Percentiles rank a stretch among this genome's conserved stretches.
These are phyloP conservation scores for Solanum chmielewskii DNA, from an alignment of 257 asterid genomes.

Conservation along the genomic window DNA sequence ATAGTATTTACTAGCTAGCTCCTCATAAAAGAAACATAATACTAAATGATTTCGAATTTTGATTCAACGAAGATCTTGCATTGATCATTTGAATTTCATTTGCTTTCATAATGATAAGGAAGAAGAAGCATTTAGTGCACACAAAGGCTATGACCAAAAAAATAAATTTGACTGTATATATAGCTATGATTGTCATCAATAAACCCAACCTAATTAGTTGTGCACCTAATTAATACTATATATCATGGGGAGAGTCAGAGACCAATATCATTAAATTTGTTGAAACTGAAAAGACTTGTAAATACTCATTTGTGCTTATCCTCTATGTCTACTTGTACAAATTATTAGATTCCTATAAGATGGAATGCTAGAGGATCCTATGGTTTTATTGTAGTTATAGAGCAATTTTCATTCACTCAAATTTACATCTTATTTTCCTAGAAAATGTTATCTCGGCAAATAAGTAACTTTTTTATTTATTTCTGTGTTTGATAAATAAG, in stretches of 20 bases:
- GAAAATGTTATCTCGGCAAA: neutral
- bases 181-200: neutral
- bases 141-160: neutral
- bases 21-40: neutral
- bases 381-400: neutral
- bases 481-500: neutral
- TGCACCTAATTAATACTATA: neutral
- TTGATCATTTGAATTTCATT: neutral
- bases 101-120: neutral
- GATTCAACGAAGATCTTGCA: neutral
- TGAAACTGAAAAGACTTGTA: neutral
- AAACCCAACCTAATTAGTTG: neutral
- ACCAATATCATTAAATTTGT: neutral
- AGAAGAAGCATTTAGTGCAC: neutral
- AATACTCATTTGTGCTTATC: neutral
- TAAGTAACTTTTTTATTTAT: neutral
- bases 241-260: neutral
- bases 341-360: neutral
- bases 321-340: neutral
- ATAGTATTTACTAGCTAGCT: neutral
- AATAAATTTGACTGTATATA: neutral
- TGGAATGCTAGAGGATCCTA: neutral
- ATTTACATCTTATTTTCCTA: neutral
- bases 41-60: neutral
- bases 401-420: neutral